Evolutionary conservation across 768 basidiomycete genomes (phyloP).

Genomic region (Galerina marginata): DNA sequence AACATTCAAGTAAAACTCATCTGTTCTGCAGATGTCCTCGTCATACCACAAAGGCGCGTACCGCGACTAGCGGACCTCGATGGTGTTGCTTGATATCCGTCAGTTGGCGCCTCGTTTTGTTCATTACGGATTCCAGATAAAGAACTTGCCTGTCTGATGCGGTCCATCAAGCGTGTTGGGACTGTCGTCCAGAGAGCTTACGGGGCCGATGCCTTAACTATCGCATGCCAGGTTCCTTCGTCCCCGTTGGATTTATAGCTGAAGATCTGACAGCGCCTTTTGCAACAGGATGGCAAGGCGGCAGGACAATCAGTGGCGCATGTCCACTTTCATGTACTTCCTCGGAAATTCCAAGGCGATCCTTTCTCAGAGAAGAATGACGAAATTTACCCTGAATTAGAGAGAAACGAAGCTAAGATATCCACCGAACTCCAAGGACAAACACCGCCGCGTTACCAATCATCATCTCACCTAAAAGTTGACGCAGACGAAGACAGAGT

Average conservation of each 20-base stretch:
- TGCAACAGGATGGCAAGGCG: slow-evolving; percentile 77
- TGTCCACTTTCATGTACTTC: slow-evolving; percentile 95
- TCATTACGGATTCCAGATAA: slow-evolving; percentile 35
- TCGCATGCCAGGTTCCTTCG: slow-evolving; percentile 80
- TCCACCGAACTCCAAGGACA: slow-evolving; percentile 40
- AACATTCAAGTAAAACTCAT: not conserved
- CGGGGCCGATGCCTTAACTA: slow-evolving; percentile 80
- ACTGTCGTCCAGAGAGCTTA: slow-evolving; percentile 82
- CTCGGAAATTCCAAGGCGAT: slow-evolving; percentile 75
- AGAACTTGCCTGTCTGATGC: slow-evolving; percentile 84
- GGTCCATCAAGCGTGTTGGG: slow-evolving; percentile 79
- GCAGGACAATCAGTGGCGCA: slow-evolving; percentile 86
- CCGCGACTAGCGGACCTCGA: slow-evolving; percentile 61
- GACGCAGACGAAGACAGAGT: slow-evolving; percentile 73
- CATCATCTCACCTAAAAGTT: slow-evolving; percentile 50
- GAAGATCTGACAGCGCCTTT: not conserved
- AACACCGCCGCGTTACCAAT: slow-evolving; percentile 23
- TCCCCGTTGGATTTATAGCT: not conserved
- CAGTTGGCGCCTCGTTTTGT: not conserved
- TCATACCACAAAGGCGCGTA: slow-evolving; percentile 61
- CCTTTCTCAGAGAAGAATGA: slow-evolving; percentile 68
- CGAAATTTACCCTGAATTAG: slow-evolving; percentile 81
- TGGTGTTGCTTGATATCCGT: slow-evolving; percentile 33
- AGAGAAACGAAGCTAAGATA: slow-evolving; percentile 62
- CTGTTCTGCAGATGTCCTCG: slow-evolving; percentile 58